Evolutionary conservation across 2,329 filamentous ascomycete genomes (phyloP).

Genomic region (Sarocladium brachiariae): DNA sequence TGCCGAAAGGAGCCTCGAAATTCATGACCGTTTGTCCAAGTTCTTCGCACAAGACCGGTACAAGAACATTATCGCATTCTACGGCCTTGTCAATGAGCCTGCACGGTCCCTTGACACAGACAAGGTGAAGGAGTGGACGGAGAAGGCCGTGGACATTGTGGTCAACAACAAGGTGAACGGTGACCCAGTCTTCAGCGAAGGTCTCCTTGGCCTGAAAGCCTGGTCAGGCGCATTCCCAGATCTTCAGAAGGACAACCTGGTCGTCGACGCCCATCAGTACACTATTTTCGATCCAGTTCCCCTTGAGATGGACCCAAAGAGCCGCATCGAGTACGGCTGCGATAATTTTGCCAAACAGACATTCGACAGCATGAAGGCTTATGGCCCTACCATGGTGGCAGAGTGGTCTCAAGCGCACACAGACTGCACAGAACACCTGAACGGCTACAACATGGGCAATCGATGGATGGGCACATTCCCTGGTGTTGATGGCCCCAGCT

Average conservation of each 20-base stretch:
- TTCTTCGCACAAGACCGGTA: slow-evolving; percentile 95
- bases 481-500: slow-evolving; percentile 50
- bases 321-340: slow-evolving; percentile 64
- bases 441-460: slow-evolving; percentile 61
- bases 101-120: slow-evolving; percentile 3
- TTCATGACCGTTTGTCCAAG: slow-evolving; percentile 77
- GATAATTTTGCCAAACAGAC: slow-evolving; percentile 60
- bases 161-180: slow-evolving; percentile 55
- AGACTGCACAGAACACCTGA: slow-evolving; percentile 51
- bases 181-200: slow-evolving; percentile 62
- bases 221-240: slow-evolving; percentile 62
- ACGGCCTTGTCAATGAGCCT: slow-evolving; percentile 91
- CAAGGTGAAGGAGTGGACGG: slow-evolving; percentile 39
- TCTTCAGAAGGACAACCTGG: slow-evolving; percentile 44
- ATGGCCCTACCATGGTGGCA: slow-evolving; percentile 68
- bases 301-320: slow-evolving; percentile 56
- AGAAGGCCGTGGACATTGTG: slow-evolving; percentile 45
- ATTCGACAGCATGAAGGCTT: slow-evolving; percentile 48
- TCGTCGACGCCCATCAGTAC: slow-evolving; percentile 76
- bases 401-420: slow-evolving; percentile 76
- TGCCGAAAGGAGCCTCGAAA: slow-evolving; percentile 71
- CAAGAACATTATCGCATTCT: slow-evolving; percentile 84
- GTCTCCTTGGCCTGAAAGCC: slow-evolving; percentile 63
- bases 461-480: slow-evolving; percentile 67
- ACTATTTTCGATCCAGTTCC: slow-evolving; percentile 69